A percentile compares a stretch with the other conserved stretches of the same genome.
Evolutionary conservation across 106 monocot species (phyloP).

Genomic region (Allium cepa): DNA sequence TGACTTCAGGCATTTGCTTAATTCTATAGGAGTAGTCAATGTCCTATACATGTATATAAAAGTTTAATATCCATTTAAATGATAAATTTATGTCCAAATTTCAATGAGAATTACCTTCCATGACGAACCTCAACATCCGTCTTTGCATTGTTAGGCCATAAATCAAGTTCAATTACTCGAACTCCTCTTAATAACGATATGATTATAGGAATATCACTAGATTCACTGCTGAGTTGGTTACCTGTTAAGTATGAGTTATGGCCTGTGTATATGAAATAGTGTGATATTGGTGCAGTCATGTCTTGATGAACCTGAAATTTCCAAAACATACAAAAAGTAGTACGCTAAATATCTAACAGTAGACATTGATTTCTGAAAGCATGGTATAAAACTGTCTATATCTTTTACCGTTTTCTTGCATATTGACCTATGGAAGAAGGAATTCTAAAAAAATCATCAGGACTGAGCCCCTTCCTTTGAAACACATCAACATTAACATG

Average conservation of each 20-base stretch:
- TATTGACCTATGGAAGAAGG: background rate
- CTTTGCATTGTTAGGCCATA: constrained; percentile 52
- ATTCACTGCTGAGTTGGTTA: constrained; percentile 46
- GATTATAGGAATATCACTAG: constrained; percentile 63
- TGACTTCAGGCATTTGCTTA: constrained; percentile 57
- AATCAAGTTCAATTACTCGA: constrained; percentile 58
- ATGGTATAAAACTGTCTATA: background rate
- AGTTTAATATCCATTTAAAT: too few relatives aligned
- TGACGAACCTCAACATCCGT: constrained; percentile 45
- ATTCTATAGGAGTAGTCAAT: constrained; percentile 60
- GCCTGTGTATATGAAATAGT: constrained; percentile 61
- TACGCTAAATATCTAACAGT: background rate
- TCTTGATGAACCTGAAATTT: constrained; percentile 42
- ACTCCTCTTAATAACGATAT: constrained; percentile 55
- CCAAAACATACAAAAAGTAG: background rate
- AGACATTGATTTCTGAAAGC: background rate
- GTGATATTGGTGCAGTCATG: constrained; percentile 50
- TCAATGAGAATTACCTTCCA: constrained; percentile 30
- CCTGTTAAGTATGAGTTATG: constrained; percentile 63
- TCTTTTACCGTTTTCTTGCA: too few relatives aligned
- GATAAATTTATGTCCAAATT: background rate
- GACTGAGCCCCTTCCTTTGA: background rate
- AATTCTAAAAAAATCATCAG: background rate
- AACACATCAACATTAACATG: background rate
- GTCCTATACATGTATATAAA: constrained; percentile 33